These are phyloP conservation scores for Litchi chinensis DNA, from an alignment of 345 rosid genomes.

Conservation along the genomic window DNA sequence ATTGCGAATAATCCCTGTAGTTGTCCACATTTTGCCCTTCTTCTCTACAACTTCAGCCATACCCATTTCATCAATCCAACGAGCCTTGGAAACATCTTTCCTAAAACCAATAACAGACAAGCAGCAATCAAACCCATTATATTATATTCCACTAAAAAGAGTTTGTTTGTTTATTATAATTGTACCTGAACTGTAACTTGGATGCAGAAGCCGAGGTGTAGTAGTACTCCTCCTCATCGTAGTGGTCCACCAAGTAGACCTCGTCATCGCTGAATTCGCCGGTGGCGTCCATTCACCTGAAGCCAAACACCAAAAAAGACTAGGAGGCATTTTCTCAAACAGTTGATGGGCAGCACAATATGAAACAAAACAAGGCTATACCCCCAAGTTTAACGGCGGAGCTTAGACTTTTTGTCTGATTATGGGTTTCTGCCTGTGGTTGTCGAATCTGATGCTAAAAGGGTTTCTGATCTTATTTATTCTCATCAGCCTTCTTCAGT, in stretches of 20 bases:
- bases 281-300: not conserved
- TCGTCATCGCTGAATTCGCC: slow-evolving; percentile 18
- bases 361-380: too few relatives aligned
- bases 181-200: slow-evolving; percentile 32
- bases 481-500: too few relatives aligned
- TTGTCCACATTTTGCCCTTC: slow-evolving; percentile 84
- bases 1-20: slow-evolving; percentile 60
- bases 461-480: too few relatives aligned
- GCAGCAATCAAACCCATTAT: not conserved
- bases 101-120: slow-evolving; percentile 27
- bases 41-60: slow-evolving; percentile 72
- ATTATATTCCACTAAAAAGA: not conserved
- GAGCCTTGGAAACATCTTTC: slow-evolving; percentile 66
- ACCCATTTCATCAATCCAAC: slow-evolving; percentile 54
- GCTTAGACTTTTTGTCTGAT: too few relatives aligned
- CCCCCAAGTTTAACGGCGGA: too few relatives aligned
- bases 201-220: slow-evolving; percentile 19
- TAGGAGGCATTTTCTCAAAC: not conserved
- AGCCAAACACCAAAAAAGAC: not conserved
- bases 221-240: slow-evolving; percentile 26
- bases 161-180: not conserved
- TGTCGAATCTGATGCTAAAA: too few relatives aligned
- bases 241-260: slow-evolving; percentile 1
- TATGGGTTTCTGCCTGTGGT: too few relatives aligned
- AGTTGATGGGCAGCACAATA: not conserved